A percentile compares a stretch with the other conserved stretches of the same genome.
Evolutionary conservation across 306 rosid species (phyloP).

Genomic region (Cicer judaicum): DNA sequence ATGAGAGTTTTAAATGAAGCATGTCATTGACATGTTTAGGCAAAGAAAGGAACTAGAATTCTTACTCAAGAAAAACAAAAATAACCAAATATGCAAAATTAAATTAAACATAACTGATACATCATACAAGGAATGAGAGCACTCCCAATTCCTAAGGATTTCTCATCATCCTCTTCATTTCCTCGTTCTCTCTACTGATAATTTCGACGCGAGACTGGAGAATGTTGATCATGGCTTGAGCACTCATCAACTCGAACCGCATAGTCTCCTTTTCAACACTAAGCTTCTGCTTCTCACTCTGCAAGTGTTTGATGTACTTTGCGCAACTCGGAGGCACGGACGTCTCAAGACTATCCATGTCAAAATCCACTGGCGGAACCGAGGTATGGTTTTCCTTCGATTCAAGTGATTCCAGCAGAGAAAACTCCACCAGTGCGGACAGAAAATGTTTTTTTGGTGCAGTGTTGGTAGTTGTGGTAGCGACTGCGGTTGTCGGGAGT

Average conservation of each 20-base stretch:
- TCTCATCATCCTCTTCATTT: constrained; percentile 55
- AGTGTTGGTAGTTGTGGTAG: constrained; percentile 41
- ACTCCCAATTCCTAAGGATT: constrained; percentile 34
- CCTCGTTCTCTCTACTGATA: constrained; percentile 73
- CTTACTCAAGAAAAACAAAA: constrained; percentile 36
- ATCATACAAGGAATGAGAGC: constrained; percentile 35
- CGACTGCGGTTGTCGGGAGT: constrained; percentile 38
- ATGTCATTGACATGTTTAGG: constrained; percentile 38
- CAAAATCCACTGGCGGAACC: constrained; percentile 53
- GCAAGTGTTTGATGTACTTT: constrained; percentile 74
- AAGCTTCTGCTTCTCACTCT: constrained; percentile 68
- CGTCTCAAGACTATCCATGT: constrained; percentile 50
- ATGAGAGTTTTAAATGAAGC: constrained; percentile 38
- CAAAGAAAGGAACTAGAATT: constrained; percentile 46
- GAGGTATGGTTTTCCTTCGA: constrained; percentile 56
- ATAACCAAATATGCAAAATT: constrained; percentile 36
- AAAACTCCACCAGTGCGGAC: constrained; percentile 89
- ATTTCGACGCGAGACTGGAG: constrained; percentile 74
- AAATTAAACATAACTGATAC: constrained; percentile 31
- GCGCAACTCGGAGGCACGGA: constrained; percentile 70
- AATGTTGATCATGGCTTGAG: constrained; percentile 82
- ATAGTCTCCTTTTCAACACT: constrained; percentile 74
- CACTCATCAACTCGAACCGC: constrained; percentile 88
- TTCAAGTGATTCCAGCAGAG: constrained; percentile 79
- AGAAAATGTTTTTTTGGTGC: constrained; percentile 71